Base-by-base conservation (phyloP, 768 basidiomycete genomes). In the Rhizopogon rudus region DNA sequence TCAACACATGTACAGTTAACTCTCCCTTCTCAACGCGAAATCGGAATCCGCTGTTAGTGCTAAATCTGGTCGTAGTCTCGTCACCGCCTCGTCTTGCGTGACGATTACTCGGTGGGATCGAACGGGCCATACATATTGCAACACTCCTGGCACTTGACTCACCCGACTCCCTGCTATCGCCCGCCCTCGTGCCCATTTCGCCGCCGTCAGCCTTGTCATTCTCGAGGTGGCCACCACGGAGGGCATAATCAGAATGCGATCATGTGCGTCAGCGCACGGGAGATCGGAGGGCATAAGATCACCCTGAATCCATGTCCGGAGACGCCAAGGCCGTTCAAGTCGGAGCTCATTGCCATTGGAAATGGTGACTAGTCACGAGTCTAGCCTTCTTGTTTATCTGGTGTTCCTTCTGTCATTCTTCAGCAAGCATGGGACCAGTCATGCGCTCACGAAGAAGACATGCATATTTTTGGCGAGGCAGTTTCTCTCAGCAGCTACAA, bases 141-240 rank as follows among this genome's bases (percentile, higher is more conserved):
- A 48, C 22, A 49, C 22, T 33, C 10, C 25, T 5, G 4, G 25
- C 25, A 25, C 25, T 25, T 25, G 25, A 25, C 25, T 25, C 39
- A 40, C 39, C 39, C 6, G 16, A 31, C 16, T 31, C 44, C n/a
- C n/a, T 31, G 17, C 12, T 9, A 16, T 35, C 5, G 14, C 25
- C 71, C 20, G 20, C 0, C 71, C 86, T 0, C 78, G 88, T 17
- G 91, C 89, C 0, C 93, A 92, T 74, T 94, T 90, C 64, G 84
- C 86, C 16, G 76, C 84, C 0, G 88, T 92, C 45, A 78, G 87
- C 1, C 70, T 83, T 46, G 88, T 91, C 49, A 81, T 93, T 53
- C 76, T 93, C 29, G 78, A 84, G 54, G 83, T 91, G 48, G 77
- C 86, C 3, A 75, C 79, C 0, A 75, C 72, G 4, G 77, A 80